Percentiles rank a stretch among this genome's conserved stretches.
Evolutionary conservation across 2,329 filamentous ascomycete species (phyloP).

Genomic region (Boeremia lycopersici): DNA sequence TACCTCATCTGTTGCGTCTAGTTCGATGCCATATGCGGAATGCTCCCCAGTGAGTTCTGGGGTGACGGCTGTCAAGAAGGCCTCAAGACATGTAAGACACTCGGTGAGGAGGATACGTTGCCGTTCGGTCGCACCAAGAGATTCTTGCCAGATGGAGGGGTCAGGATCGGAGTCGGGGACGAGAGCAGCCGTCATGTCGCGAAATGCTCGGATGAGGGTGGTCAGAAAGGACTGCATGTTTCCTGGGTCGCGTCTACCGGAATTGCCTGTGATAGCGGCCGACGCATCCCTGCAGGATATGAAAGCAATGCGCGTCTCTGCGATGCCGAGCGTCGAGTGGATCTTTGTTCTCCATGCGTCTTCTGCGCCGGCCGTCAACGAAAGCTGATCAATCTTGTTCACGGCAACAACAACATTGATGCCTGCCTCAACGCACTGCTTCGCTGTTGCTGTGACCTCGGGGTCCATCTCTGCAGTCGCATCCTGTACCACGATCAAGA

Average conservation of each 20-base stretch:
- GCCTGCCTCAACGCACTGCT: conserved; percentile 55
- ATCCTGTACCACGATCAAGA: conserved; percentile 73
- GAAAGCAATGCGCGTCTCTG: conserved; percentile 57
- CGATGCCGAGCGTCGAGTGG: conserved; percentile 27
- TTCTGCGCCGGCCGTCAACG: conserved; percentile 35
- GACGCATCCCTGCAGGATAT: conserved; percentile 74
- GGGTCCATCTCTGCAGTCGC: conserved; percentile 73
- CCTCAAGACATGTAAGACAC: conserved; percentile 73
- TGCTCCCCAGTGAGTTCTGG: conserved; percentile 7
- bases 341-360: conserved; percentile 32
- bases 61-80: conserved; percentile 69
- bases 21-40: conserved; percentile 7
- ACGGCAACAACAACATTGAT: conserved; percentile 64
- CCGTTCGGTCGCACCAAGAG: conserved; percentile 87
- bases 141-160: conserved; percentile 75
- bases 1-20: conserved; percentile 41
- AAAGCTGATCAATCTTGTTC: conserved; percentile 65
- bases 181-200: conserved; percentile 66
- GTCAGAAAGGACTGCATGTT: conserved; percentile 72
- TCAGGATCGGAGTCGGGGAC: conserved; percentile 55
- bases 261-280: not conserved
- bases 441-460: conserved; percentile 62
- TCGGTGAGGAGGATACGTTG: conserved; percentile 80
- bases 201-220: conserved; percentile 71
- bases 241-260: conserved; percentile 58